A percentile compares a stretch with the other conserved stretches of the same genome.
phyloP scores from a whole-genome alignment of 371 early-diverging fungal species.

The Rhizopus sp. region DNA sequence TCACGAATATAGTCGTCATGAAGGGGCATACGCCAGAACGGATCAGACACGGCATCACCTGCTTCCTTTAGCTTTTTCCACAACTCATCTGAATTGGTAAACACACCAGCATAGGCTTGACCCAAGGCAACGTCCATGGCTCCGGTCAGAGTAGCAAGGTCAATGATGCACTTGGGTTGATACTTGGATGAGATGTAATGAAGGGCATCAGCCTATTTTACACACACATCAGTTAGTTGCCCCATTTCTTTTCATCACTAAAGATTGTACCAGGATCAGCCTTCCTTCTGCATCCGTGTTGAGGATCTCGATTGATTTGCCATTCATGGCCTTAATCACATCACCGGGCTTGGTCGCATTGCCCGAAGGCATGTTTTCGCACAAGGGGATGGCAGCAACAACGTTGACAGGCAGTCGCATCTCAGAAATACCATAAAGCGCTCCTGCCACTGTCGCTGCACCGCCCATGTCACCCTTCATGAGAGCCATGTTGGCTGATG shows the following conservation, averaged over 20 bases:
- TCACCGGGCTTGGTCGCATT: conserved; percentile 82
- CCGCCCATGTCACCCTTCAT: conserved; percentile 93
- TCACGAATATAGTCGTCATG: conserved; percentile 72
- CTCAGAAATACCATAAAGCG: conserved; percentile 65
- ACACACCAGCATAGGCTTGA: conserved; percentile 85
- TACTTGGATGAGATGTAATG: conserved; percentile 73
- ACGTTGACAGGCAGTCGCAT: conserved; percentile 68
- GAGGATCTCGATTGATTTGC: conserved; percentile 78
- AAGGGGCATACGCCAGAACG: conserved; percentile 97
- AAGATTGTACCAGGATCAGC: conserved; percentile 47
- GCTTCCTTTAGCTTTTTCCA: conserved; percentile 74
- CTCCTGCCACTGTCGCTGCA: conserved; percentile 70
- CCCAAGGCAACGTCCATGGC: conserved; percentile 94
- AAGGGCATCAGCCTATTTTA: conserved; percentile 71
- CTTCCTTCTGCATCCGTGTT: conserved; percentile 84
- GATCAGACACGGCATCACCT: conserved; percentile 73
- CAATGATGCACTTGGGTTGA: conserved; percentile 73
- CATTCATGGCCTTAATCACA: conserved; percentile 77
- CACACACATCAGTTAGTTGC: not conserved
- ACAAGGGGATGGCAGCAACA: conserved; percentile 65
- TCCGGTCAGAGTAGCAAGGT: conserved; percentile 88
- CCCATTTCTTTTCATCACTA: not conserved
- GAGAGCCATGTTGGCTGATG: conserved; percentile 69
- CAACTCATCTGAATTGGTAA: conserved; percentile 75
- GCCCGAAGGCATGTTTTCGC: conserved; percentile 81